These are phyloP conservation scores for Cyclostephanos invisitatus DNA, from an alignment of 108 stramenopile species.

Conservation along the genomic window DNA sequence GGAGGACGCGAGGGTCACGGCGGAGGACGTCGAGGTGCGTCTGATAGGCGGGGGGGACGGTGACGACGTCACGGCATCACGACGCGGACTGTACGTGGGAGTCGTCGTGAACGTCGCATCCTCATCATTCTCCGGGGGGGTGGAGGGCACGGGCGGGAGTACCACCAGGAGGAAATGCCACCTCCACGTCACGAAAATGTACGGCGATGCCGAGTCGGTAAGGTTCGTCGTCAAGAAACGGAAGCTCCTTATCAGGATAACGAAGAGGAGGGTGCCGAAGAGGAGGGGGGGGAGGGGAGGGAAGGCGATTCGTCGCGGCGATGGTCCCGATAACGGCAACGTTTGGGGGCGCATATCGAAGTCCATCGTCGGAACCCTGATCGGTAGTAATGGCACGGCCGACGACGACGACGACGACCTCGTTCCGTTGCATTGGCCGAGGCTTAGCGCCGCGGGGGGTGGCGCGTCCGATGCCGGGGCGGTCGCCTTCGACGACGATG, in stretches of 20 bases:
- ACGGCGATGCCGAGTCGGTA: constrained; percentile 60
- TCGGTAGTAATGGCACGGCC: neutral
- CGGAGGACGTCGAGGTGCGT: constrained; percentile 42
- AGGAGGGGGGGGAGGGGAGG: neutral
- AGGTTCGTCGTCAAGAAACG: constrained; percentile 57
- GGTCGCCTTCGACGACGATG: no score
- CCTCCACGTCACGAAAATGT: constrained; percentile 62
- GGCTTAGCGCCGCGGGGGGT: constrained; percentile 7
- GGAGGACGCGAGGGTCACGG: constrained; percentile 46
- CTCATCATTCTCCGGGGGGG: no score
- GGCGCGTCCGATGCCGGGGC: no score
- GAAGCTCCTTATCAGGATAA: constrained; percentile 61
- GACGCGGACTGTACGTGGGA: constrained; percentile 42
- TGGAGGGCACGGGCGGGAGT: no score
- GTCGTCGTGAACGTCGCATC: constrained; percentile 20
- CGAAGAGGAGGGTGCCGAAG: constrained; percentile 51
- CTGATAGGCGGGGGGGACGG: constrained; percentile 46
- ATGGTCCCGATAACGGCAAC: constrained; percentile 1
- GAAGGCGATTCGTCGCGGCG: neutral
- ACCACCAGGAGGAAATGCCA: constrained; percentile 43
- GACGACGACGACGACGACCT: neutral
- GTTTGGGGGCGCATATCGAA: constrained; percentile 3
- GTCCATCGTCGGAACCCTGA: constrained; percentile 1
- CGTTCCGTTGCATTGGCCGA: constrained; percentile 18
- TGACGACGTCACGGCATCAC: neutral